Conservation (phyloP, 2,329 filamentous ascomycete species). For the Alternaria viburni region DNA sequence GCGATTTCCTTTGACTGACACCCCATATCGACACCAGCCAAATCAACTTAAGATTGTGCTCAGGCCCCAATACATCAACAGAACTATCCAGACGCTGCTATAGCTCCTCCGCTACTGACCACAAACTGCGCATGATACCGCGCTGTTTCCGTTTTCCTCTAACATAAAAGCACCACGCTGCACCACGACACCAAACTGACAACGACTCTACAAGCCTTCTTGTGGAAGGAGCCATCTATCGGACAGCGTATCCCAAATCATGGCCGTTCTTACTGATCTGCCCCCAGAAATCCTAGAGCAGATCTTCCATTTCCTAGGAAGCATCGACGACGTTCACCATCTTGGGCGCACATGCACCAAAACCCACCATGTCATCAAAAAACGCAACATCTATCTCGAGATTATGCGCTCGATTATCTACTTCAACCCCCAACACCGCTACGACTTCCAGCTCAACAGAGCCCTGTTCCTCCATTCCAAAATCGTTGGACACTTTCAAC, state of each 20-base stretch:
- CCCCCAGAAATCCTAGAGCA: constrained; percentile 26
- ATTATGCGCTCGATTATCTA: constrained; percentile 35
- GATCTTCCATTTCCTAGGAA: constrained; percentile 25
- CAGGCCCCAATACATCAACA: not conserved
- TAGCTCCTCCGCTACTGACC: not conserved
- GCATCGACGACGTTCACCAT: constrained; percentile 37
- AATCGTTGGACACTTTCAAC: constrained; percentile 23
- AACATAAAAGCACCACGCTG: not conserved
- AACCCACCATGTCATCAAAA: constrained; percentile 14
- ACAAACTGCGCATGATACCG: not conserved
- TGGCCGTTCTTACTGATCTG: constrained; percentile 20
- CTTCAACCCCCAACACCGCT: constrained; percentile 23
- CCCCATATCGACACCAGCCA: not conserved
- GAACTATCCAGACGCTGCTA: not conserved
- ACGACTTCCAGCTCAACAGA: constrained; percentile 30
- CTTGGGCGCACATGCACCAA: constrained; percentile 24
- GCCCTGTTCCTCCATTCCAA: constrained; percentile 23
- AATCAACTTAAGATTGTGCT: not conserved
- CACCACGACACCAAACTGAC: not conserved
- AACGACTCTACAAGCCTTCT: not conserved
- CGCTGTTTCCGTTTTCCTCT: not conserved
- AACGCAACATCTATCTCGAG: constrained; percentile 17
- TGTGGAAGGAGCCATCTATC: not conserved
- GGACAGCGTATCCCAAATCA: not conserved
- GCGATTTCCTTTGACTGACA: not conserved